Evolutionary conservation across 345 rosid genomes (phyloP).

Genomic region (Conringia planisiliqua): DNA sequence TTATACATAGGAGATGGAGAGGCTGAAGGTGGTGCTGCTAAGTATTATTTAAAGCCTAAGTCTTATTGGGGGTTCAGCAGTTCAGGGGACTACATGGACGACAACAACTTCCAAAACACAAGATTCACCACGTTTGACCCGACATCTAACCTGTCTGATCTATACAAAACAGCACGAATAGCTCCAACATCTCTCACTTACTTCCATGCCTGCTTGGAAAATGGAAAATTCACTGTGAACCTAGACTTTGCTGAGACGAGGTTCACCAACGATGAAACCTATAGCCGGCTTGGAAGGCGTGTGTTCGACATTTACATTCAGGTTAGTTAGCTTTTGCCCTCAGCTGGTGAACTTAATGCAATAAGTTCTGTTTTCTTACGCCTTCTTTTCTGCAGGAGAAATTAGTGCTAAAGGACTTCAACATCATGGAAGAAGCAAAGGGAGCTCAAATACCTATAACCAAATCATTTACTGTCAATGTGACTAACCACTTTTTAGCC

Average conservation of each 20-base stretch:
- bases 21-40: slow-evolving; percentile 51
- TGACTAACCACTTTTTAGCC: slow-evolving; percentile 40
- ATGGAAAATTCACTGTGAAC: slow-evolving; percentile 48
- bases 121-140: slow-evolving; percentile 28
- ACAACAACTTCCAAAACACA: slow-evolving; percentile 42
- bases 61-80: slow-evolving; percentile 66
- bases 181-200: slow-evolving; percentile 66
- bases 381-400: slow-evolving; percentile 37
- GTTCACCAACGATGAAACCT: slow-evolving; percentile 46
- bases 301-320: slow-evolving; percentile 58
- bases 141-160: slow-evolving; percentile 39
- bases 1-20: slow-evolving; percentile 54
- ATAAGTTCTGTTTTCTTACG: slow-evolving; percentile 11
- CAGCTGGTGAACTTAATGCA: neutral
- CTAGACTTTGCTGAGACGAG: slow-evolving; percentile 61
- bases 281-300: slow-evolving; percentile 57
- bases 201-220: slow-evolving; percentile 61
- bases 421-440: slow-evolving; percentile 47
- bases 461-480: slow-evolving; percentile 30
- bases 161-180: slow-evolving; percentile 47
- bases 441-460: slow-evolving; percentile 40
- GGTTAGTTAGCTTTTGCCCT: slow-evolving; percentile 41
- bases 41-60: slow-evolving; percentile 33
- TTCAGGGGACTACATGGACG: slow-evolving; percentile 73
- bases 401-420: slow-evolving; percentile 47